Evolutionary conservation across 768 basidiomycete species (phyloP).

Genomic region (Mycena rosella): DNA sequence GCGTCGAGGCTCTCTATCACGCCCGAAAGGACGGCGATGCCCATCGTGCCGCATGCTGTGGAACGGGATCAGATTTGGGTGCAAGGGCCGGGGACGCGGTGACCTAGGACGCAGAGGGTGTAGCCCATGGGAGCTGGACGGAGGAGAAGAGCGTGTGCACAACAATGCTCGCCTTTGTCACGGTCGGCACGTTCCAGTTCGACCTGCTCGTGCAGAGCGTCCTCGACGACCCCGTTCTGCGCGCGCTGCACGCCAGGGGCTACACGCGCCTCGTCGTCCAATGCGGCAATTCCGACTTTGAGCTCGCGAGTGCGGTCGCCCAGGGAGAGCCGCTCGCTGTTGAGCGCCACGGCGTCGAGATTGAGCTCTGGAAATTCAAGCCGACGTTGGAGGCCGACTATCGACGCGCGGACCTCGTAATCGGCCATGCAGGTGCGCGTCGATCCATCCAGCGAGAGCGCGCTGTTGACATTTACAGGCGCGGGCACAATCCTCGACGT

Average conservation of each 20-base stretch:
- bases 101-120: slow-evolving; percentile 90
- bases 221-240: slow-evolving; percentile 70
- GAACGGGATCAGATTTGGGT: slow-evolving; percentile 27
- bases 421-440: slow-evolving; percentile 92
- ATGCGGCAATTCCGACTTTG: slow-evolving; percentile 77
- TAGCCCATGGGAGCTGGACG: slow-evolving; percentile 78
- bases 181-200: slow-evolving; percentile 93
- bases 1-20: slow-evolving; percentile 86
- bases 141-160: neutral
- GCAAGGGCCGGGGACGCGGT: slow-evolving; percentile 39
- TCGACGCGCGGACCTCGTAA: slow-evolving; percentile 78
- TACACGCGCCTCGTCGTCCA: slow-evolving; percentile 79
- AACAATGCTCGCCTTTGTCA: slow-evolving; percentile 74
- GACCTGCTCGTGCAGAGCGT: slow-evolving; percentile 75
- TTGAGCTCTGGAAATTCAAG: slow-evolving; percentile 83
- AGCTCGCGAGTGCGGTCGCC: slow-evolving; percentile 46
- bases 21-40: slow-evolving; percentile 93
- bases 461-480: slow-evolving; percentile 59
- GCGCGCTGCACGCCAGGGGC: slow-evolving; percentile 64
- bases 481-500: slow-evolving; percentile 96
- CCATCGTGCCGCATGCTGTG: slow-evolving; percentile 98
- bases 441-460: neutral
- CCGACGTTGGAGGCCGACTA: slow-evolving; percentile 77
- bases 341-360: slow-evolving; percentile 57
- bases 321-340: slow-evolving; percentile 44